These are phyloP conservation scores for Tausonia pullulans DNA, from an alignment of 1,284 basidiomycete genomes.

Conservation along the genomic window DNA sequence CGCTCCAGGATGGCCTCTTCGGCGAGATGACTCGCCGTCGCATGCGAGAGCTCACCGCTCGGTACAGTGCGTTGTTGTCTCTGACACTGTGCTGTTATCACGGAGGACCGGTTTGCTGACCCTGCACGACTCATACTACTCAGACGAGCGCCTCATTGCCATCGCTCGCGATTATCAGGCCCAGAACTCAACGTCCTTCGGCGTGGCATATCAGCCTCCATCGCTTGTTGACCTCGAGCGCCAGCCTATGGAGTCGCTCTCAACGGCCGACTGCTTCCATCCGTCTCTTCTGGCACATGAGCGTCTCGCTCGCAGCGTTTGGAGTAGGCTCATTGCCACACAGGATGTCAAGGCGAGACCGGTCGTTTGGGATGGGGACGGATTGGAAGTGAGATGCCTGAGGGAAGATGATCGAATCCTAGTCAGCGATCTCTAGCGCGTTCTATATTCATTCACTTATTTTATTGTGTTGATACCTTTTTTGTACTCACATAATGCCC, in stretches of 20 bases:
- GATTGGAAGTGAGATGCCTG: not conserved
- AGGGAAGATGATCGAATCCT: not conserved
- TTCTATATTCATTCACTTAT: no score
- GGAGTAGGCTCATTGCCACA: not conserved
- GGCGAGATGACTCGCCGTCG: slow-evolving; percentile 4
- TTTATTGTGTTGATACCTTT: no score
- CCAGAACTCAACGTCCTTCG: slow-evolving; percentile 2
- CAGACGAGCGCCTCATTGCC: slow-evolving; percentile 2
- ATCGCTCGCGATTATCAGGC: slow-evolving; percentile 4
- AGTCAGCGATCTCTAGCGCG: no score
- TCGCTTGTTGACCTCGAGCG: not conserved
- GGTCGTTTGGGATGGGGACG: slow-evolving; percentile 3
- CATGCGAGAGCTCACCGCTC: not conserved
- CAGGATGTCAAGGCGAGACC: not conserved
- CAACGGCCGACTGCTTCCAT: slow-evolving; percentile 13
- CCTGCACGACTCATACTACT: not conserved
- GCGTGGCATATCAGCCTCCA: slow-evolving; percentile 5
- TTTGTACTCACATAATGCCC: no score
- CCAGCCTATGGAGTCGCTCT: slow-evolving; percentile 5
- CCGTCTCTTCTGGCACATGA: slow-evolving; percentile 6
- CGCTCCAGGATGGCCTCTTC: slow-evolving; percentile 4
- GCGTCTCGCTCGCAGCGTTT: slow-evolving; percentile 6
- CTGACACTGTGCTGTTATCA: not conserved
- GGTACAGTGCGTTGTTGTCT: slow-evolving; percentile 5
- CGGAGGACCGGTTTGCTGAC: not conserved